Evolutionary conservation across 768 basidiomycete species (phyloP).

Genomic region (Pleurotus cornucopiae): DNA sequence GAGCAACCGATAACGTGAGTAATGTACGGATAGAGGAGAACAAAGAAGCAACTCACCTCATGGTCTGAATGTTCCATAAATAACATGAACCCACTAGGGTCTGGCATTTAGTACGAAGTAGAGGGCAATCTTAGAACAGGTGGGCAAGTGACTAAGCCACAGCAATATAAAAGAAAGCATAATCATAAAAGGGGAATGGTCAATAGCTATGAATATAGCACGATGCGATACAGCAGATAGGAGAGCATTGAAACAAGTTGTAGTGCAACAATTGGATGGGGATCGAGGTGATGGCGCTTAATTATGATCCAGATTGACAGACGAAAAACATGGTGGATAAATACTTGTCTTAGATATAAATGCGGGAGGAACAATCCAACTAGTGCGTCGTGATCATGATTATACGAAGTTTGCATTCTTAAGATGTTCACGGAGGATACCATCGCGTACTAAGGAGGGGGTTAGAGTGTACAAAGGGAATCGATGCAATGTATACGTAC

Average conservation of each 20-base stretch:
- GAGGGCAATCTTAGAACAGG: too few relatives aligned
- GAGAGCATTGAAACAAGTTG: background rate
- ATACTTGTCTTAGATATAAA: too few relatives aligned
- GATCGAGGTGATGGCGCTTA: background rate
- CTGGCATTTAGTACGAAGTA: too few relatives aligned
- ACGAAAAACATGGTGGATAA: background rate
- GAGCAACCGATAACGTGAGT: too few relatives aligned
- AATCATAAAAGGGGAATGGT: background rate
- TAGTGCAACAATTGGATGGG: background rate
- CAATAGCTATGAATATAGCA: background rate
- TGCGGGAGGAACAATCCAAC: background rate
- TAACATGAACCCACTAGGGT: too few relatives aligned
- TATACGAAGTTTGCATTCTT: conserved; percentile 4
- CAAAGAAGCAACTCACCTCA: too few relatives aligned
- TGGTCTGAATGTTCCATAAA: too few relatives aligned
- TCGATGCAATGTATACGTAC: conserved; percentile 23
- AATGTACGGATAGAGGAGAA: too few relatives aligned
- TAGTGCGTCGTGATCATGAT: background rate
- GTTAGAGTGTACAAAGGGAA: background rate
- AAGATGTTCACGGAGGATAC: conserved; percentile 56
- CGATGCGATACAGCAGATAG: background rate
- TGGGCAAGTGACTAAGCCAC: too few relatives aligned
- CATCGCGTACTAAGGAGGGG: conserved; percentile 47
- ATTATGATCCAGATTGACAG: background rate
- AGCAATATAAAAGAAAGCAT: too few relatives aligned